Conservation (phyloP, 1,284 basidiomycete genomes). For the Athelia sp. region DNA sequence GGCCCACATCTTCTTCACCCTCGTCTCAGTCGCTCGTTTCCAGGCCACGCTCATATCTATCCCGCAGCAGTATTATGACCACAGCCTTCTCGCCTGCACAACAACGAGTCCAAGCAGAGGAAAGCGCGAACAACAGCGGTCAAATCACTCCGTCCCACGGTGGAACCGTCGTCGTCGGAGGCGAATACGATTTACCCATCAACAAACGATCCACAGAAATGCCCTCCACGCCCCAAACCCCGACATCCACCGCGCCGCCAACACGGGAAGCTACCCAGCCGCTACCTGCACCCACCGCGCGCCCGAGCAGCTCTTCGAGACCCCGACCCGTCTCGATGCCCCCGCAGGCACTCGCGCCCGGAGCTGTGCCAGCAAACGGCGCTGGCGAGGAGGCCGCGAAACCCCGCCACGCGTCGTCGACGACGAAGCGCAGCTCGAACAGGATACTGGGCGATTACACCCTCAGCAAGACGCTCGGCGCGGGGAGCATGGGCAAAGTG, state of each 20-base stretch:
- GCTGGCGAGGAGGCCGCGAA: conserved; percentile 22
- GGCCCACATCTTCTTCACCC: too few relatives aligned
- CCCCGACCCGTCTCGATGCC: conserved; percentile 69
- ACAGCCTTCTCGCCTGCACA: conserved; percentile 26
- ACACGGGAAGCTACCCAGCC: conserved; percentile 17
- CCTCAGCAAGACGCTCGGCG: conserved; percentile 94
- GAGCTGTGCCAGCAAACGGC: conserved; percentile 24
- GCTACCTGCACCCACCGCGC: conserved; percentile 5
- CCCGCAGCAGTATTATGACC: neutral
- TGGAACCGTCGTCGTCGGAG: conserved; percentile 46
- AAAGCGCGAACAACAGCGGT: conserved; percentile 21
- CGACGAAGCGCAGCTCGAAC: conserved; percentile 34
- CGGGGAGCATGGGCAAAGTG: conserved; percentile 99
- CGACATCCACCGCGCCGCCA: conserved; percentile 10
- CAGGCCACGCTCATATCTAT: neutral
- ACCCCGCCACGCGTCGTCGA: conserved; percentile 13
- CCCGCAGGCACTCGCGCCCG: conserved; percentile 41
- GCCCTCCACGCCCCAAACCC: conserved; percentile 16
- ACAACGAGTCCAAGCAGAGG: conserved; percentile 37
- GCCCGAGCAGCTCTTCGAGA: conserved; percentile 23
- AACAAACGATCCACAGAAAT: conserved; percentile 8
- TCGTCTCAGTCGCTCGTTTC: too few relatives aligned
- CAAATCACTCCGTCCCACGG: conserved; percentile 51
- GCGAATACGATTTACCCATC: conserved; percentile 51
- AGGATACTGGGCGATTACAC: conserved; percentile 90